Evolutionary conservation across 352 stramenopile species (phyloP).

Genomic region (Globisporangium yorkense): DNA sequence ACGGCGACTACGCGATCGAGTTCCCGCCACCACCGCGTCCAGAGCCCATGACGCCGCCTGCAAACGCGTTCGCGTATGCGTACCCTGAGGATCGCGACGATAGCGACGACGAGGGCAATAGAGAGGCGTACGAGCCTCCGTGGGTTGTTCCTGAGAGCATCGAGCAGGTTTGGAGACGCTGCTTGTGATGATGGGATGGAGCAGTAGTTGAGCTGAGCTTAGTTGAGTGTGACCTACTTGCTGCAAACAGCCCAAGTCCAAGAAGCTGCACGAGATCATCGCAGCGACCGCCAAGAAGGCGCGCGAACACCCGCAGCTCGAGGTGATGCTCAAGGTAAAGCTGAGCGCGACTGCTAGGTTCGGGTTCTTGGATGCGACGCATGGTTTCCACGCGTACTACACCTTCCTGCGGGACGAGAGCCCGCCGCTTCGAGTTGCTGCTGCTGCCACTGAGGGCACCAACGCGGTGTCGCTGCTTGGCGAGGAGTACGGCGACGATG

Average conservation of each 20-base stretch:
- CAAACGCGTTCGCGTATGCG: conserved; percentile 38
- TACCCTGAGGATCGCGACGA: conserved; percentile 28
- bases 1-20: conserved; percentile 36
- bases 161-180: conserved; percentile 8
- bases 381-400: conserved; percentile 37
- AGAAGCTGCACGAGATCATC: conserved; percentile 36
- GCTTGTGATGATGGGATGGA: not conserved
- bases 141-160: conserved; percentile 25
- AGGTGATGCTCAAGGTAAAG: conserved; percentile 48
- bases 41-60: conserved; percentile 3
- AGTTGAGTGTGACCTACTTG: conserved; percentile 1
- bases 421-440: conserved; percentile 4
- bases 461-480: conserved; percentile 21
- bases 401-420: conserved; percentile 37
- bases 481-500: conserved; percentile 31
- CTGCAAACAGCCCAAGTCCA: conserved; percentile 27
- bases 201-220: too few species aligned
- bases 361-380: conserved; percentile 25
- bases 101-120: conserved; percentile 13
- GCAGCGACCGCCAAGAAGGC: conserved; percentile 39
- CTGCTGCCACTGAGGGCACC: not conserved
- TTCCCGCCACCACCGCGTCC: conserved; percentile 19
- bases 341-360: conserved; percentile 29
- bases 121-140: conserved; percentile 20
- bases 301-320: conserved; percentile 28